Evolutionary conservation across 202 grass and related monocot genomes (phyloP).

Genomic region (Digitaria exilis): DNA sequence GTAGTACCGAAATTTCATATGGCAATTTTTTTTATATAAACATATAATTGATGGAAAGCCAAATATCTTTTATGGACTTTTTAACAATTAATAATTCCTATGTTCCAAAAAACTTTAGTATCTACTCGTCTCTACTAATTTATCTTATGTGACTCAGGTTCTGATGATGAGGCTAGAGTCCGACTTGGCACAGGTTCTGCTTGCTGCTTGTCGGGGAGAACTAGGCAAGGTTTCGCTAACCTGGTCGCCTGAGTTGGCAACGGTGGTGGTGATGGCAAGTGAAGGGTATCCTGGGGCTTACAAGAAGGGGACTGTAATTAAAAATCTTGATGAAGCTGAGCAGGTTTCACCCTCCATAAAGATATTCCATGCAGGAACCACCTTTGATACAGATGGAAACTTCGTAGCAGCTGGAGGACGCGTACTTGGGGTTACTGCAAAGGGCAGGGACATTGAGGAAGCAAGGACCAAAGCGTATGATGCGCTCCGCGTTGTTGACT

Average conservation of each 20-base stretch:
- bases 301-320: conserved; percentile 64
- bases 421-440: conserved; percentile 70
- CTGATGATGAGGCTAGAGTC: conserved; percentile 89
- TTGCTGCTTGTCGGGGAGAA: conserved; percentile 68
- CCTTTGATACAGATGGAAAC: conserved; percentile 60
- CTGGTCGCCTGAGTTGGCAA: conserved; percentile 66
- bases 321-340: conserved; percentile 71
- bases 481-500: conserved; percentile 59
- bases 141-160: conserved; percentile 48
- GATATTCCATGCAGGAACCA: conserved; percentile 75
- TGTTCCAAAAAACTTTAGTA: too few species aligned
- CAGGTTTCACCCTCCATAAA: conserved; percentile 65
- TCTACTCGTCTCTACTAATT: neutral
- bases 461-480: conserved; percentile 60
- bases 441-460: conserved; percentile 75
- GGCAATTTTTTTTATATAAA: neutral
- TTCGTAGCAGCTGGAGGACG: conserved; percentile 63
- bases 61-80: neutral
- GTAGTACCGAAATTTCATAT: neutral
- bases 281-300: conserved; percentile 64
- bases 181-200: conserved; percentile 66
- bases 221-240: conserved; percentile 56
- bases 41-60: neutral
- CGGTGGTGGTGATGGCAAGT: conserved; percentile 84
- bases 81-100: neutral